Conservation (phyloP, 177 flowering plant genomes). For the Vitis hybrid region DNA sequence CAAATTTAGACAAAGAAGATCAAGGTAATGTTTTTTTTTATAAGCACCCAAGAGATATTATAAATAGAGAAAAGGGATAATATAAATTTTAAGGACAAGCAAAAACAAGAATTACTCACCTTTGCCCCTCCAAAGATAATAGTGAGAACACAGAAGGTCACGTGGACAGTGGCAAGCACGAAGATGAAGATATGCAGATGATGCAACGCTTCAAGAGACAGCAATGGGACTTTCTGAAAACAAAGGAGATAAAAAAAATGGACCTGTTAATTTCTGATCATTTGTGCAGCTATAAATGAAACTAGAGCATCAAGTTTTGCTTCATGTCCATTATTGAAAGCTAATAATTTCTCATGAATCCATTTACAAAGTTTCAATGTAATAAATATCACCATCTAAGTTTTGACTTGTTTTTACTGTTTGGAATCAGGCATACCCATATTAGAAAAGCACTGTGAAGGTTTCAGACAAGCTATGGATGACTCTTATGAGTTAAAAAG, state of each 20-base stretch:
- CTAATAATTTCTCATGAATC: too few species aligned
- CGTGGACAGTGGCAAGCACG: slow-evolving; percentile 81
- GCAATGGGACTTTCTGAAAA: slow-evolving; percentile 74
- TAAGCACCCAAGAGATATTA: background rate
- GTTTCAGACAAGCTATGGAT: too few species aligned
- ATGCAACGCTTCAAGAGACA: slow-evolving; percentile 78
- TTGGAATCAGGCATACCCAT: too few species aligned
- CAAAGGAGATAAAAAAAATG: slow-evolving; percentile 3
- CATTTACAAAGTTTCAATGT: too few species aligned
- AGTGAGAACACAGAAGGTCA: slow-evolving; percentile 68
- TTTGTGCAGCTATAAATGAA: background rate
- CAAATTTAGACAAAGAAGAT: background rate
- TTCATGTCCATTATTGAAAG: too few species aligned
- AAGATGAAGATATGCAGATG: slow-evolving; percentile 95
- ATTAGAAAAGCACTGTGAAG: too few species aligned
- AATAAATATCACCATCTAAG: too few species aligned
- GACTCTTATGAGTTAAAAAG: too few species aligned
- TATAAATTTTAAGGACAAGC: background rate
- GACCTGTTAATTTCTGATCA: background rate
- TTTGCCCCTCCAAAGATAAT: slow-evolving; percentile 67
- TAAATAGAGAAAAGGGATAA: slow-evolving; percentile 1
- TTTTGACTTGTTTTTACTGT: too few species aligned
- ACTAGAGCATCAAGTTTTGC: background rate
- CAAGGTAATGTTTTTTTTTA: background rate
- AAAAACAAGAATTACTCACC: slow-evolving; percentile 35